Conservation (phyloP, 2,329 filamentous ascomycete species). For the Colletotrichum navitas region DNA sequence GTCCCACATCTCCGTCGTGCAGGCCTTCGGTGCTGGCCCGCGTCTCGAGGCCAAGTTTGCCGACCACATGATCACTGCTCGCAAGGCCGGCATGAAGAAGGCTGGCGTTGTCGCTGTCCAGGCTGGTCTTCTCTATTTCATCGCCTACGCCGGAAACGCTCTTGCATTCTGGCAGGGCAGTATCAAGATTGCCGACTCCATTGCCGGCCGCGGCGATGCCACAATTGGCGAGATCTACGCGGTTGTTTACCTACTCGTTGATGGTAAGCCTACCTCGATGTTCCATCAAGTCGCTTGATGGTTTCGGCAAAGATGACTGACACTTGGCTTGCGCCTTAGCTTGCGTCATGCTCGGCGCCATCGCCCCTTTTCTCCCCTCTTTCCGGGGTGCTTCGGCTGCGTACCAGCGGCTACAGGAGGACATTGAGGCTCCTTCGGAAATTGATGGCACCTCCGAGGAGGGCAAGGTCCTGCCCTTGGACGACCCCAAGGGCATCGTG, state of each 20-base stretch:
- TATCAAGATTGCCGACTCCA: constrained; percentile 49
- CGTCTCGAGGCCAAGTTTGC: constrained; percentile 68
- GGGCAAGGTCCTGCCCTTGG: constrained; percentile 57
- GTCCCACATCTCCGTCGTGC: constrained; percentile 71
- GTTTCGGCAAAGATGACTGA: constrained; percentile 14
- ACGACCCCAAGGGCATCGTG: constrained; percentile 59
- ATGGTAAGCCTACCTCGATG: constrained; percentile 51
- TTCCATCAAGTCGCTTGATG: background rate
- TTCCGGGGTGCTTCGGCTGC: constrained; percentile 67
- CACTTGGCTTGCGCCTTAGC: constrained; percentile 48
- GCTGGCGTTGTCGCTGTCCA: constrained; percentile 67
- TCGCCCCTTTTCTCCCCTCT: constrained; percentile 70
- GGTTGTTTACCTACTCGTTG: constrained; percentile 67
- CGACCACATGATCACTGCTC: constrained; percentile 59
- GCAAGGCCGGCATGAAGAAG: constrained; percentile 67
- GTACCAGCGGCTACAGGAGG: constrained; percentile 65
- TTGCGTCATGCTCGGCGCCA: constrained; percentile 68
- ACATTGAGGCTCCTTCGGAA: constrained; percentile 62
- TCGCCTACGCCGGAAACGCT: constrained; percentile 73
- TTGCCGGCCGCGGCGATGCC: constrained; percentile 49
- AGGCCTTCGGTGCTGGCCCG: constrained; percentile 71
- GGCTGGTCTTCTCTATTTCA: constrained; percentile 74
- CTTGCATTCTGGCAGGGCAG: constrained; percentile 77
- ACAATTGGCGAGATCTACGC: constrained; percentile 64
- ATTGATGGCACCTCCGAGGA: constrained; percentile 54